Base-by-base conservation (phyloP, 164 flowering plant genomes). In the Magnolia kwangsiensis region DNA sequence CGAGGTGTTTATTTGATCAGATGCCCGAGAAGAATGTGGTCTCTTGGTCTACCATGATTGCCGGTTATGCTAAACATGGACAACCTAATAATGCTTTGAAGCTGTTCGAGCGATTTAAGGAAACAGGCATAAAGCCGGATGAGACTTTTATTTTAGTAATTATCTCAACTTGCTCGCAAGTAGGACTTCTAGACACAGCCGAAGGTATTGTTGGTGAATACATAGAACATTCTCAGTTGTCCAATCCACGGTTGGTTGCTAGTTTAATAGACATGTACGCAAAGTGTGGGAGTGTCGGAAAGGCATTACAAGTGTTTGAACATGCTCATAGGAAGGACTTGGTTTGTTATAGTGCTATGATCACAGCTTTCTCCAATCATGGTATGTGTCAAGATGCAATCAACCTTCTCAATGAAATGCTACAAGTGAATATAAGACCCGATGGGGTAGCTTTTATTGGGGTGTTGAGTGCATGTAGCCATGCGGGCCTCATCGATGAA, bases 191-290 rank as follows among this genome's bases (percentile, higher is more conserved):
- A 50, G 80, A 77, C 67, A 71, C 74, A 13, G 86, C 83, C 18
- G 85, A 84, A 80, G 72, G 76, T 49, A 64, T 82, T 7, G 67
- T 80, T 66, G 1, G 14, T n/a, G 64, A 75, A 31, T 75, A 77
- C 63, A 67, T 75, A 9, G 79, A 77, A 55, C 51, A 78, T 20
- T 55, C 75, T 51, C 64, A 71, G 24, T 67, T 78, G 29, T 80
- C 84, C 50, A 71, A 77, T 69, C 19, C 75, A 37, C 75, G 24
- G n/a, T 63, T 85, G 16, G 79, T 73, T 1, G 78, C 83, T 51
- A 82, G 85, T 79, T 80, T 84, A 73, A 81, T 83, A 69, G 84
- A 86, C 74, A 84, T 82, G 83, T 81, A 81, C 77, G 84, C 84
- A 70, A 84, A 82, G 74, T 84, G 86, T 76, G 82, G 88, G 65